phyloP scores from a whole-genome alignment of 768 basidiomycete species.

The Agaricus subrufescens region DNA sequence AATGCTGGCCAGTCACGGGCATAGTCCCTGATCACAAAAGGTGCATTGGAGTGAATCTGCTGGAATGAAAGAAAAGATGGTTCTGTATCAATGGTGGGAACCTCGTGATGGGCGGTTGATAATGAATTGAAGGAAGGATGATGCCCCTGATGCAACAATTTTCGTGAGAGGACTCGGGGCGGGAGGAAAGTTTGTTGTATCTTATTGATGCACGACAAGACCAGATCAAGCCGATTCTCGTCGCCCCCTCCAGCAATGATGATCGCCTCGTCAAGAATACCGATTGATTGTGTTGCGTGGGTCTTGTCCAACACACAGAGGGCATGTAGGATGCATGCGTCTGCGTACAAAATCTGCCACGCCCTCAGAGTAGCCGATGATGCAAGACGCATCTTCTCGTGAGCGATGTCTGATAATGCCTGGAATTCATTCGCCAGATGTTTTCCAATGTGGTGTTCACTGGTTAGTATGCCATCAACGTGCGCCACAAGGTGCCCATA shows the following conservation, averaged over 20 bases:
- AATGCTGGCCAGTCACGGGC: slow-evolving; percentile 78
- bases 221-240: slow-evolving; percentile 48
- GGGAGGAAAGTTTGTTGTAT: slow-evolving; percentile 41
- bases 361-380: slow-evolving; percentile 25
- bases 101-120: slow-evolving; percentile 20
- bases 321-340: slow-evolving; percentile 58
- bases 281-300: slow-evolving; percentile 35
- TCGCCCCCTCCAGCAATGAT: slow-evolving; percentile 81
- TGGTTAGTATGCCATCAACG: not conserved
- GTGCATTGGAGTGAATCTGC: slow-evolving; percentile 33
- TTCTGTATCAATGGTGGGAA: slow-evolving; percentile 38
- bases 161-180: slow-evolving; percentile 6
- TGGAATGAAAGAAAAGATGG: slow-evolving; percentile 61
- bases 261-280: slow-evolving; percentile 71
- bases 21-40: slow-evolving; percentile 72
- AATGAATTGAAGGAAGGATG: slow-evolving; percentile 4
- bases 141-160: not conserved
- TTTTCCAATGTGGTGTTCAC: not conserved
- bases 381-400: slow-evolving; percentile 45
- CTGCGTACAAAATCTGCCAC: slow-evolving; percentile 76
- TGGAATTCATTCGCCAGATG: slow-evolving; percentile 23
- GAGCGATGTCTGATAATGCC: slow-evolving; percentile 39
- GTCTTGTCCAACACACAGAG: slow-evolving; percentile 25
- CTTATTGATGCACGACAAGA: slow-evolving; percentile 54
- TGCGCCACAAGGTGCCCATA: not conserved